Percentiles rank a stretch among this genome's conserved stretches.
phyloP scores from a whole-genome alignment of 306 rosid species.

The Inga oerstediana region DNA sequence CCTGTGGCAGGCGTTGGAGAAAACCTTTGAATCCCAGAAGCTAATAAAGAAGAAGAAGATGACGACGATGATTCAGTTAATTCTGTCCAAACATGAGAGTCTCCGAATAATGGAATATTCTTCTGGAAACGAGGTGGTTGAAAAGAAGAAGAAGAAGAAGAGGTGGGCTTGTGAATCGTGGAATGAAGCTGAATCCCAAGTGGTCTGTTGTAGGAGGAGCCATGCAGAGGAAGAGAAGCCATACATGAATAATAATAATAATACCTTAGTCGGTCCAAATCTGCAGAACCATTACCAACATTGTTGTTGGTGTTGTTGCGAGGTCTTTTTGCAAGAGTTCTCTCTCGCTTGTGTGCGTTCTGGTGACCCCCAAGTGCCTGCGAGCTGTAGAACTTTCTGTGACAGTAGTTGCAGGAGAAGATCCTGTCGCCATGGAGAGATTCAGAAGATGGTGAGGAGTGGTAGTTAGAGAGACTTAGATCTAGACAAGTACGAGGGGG shows the following conservation, averaged over 20 bases:
- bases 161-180: conserved; percentile 66
- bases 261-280: conserved; percentile 46
- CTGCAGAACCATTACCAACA: conserved; percentile 16
- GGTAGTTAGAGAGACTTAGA: conserved; percentile 59
- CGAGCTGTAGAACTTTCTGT: conserved; percentile 86
- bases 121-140: conserved; percentile 44
- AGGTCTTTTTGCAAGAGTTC: conserved; percentile 76
- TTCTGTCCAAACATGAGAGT: conserved; percentile 37
- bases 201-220: conserved; percentile 63
- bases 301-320: conserved; percentile 24
- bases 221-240: conserved; percentile 93
- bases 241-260: conserved; percentile 43
- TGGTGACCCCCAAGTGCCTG: conserved; percentile 99
- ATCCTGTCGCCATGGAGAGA: conserved; percentile 52
- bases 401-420: conserved; percentile 95
- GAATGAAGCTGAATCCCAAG: conserved; percentile 85
- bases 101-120: conserved; percentile 27
- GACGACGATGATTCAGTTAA: conserved; percentile 44
- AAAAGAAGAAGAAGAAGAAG: conserved; percentile 19
- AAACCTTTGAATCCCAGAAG: conserved; percentile 50
- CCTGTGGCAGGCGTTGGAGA: conserved; percentile 35
- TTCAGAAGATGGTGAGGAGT: conserved; percentile 35
- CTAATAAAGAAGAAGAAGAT: neutral
- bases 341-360: conserved; percentile 92
- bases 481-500: conserved; percentile 45